Evolutionary conservation across 2,329 filamentous ascomycete species (phyloP).

Genomic region (Xylaria sp.): DNA sequence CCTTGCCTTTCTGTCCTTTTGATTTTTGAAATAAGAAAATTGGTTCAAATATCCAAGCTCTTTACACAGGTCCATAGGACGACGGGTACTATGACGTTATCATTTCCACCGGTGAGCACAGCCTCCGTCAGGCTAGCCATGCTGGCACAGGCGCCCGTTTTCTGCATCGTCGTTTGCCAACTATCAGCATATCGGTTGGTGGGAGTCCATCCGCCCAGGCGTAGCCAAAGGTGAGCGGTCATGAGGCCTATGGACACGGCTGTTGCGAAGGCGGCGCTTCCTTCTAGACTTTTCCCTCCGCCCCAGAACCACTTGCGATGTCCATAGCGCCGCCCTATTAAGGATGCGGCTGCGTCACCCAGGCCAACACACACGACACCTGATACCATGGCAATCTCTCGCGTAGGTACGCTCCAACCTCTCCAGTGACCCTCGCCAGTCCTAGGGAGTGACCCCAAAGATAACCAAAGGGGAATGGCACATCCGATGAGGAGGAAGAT

Average conservation of each 20-base stretch:
- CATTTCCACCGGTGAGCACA: slow-evolving; percentile 93
- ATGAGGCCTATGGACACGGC: slow-evolving; percentile 80
- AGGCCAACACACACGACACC: slow-evolving; percentile 95
- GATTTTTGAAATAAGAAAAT: background rate
- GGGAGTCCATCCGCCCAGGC: slow-evolving; percentile 76
- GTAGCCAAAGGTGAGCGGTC: slow-evolving; percentile 74
- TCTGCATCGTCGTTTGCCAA: slow-evolving; percentile 71
- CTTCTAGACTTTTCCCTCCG: slow-evolving; percentile 93
- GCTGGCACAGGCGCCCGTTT: slow-evolving; percentile 73
- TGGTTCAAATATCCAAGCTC: slow-evolving; percentile 68
- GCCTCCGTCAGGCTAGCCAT: slow-evolving; percentile 92
- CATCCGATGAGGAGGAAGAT: slow-evolving; percentile 96
- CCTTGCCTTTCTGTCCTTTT: background rate
- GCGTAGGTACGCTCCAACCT: slow-evolving; percentile 76
- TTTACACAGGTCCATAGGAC: slow-evolving; percentile 92
- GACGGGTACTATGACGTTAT: slow-evolving; percentile 96
- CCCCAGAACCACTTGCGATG: slow-evolving; percentile 94
- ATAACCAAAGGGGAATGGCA: slow-evolving; percentile 91
- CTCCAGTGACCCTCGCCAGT: slow-evolving; percentile 59
- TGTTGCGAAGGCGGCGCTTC: slow-evolving; percentile 77
- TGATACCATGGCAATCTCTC: slow-evolving; percentile 88
- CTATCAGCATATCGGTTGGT: slow-evolving; percentile 67
- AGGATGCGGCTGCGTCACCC: slow-evolving; percentile 89
- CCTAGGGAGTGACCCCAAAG: slow-evolving; percentile 72
- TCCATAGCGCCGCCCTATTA: slow-evolving; percentile 87